Evolutionary conservation across 768 basidiomycete species (phyloP), one percentile per base, ranked within the genome.

Genomic region (Russula olivacea): DNA sequence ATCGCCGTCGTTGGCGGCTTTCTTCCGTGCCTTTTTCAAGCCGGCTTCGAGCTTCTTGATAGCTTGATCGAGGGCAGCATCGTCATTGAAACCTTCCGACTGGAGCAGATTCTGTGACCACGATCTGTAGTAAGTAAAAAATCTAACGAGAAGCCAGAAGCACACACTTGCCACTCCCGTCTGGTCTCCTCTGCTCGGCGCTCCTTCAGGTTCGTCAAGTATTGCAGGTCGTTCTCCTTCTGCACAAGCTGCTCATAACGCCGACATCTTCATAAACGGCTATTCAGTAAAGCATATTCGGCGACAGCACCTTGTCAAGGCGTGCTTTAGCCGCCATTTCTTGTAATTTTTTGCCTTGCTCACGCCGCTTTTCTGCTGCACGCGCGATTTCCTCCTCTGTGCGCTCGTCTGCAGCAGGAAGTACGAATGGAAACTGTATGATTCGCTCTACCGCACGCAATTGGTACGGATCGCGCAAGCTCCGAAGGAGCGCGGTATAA

Each of bases 241-340:
- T 88, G 81, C 25, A 80, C 68, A 15, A 93, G 78, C 89, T 93
- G 64, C 14, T 64, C 14, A 52, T 34, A 10, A 43, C 51, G 40
- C 47, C 21, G 30, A 12, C 7, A 45, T 2, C 5, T 14, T 51
- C 23, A 49, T 25, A 34, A 51, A 25, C 0, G 10, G 25, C 6
- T 14, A 14, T 43, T 9, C 3, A 12, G 45, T n/a, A 15, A 21
- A 7, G 10, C 30, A 17, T 28, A 30, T 17, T 43, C 10, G 32
- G 72, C 2, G 1, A 21, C 52, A 74, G 15, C 58, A 91, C 91
- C 81, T 96, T 98, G 68, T 98, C 95, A 69, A 82, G 76, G 30
- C 96, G 76, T 57, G 86, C 86, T 72, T 87, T 91, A 0, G 90
- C 88, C 30, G 93, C 92, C 68, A 95, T 82, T 73, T 98, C 95